Evolutionary conservation across 1,139 yeast genomes (phyloP), one percentile per base, ranked within the genome.

Genomic region (Diutina neorugosa): DNA sequence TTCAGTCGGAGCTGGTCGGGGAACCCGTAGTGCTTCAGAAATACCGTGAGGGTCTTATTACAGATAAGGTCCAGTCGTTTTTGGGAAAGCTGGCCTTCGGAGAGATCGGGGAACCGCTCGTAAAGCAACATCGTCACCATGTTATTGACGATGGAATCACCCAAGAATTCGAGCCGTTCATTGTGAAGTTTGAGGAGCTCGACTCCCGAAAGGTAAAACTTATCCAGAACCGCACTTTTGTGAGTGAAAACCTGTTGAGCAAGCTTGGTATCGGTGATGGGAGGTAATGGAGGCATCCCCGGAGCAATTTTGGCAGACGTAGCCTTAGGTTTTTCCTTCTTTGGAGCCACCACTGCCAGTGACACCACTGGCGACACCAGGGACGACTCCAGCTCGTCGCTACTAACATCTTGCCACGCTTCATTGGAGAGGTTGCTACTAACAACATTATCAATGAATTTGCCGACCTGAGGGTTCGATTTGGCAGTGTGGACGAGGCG

Each of bases 141-240:
- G 56, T 80, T 80, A 62, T 90, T 88, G 58, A 93, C 71, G 19
- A 90, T 80, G 0, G 98, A 84, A 68, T 94, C 99, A 20, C 99
- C 99, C 48, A 90, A 69, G 63, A 90, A 94, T 68, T 94, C 99
- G 44, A 93, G 73, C 53, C 98, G 76, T 70, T 94, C 98, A 65
- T 93, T 90, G 62, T 90, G 93, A 2, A 82, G 69, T 51, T 76
- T 72, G 25, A 85, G 71, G 54, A 80, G 71, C 57, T 86, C 93
- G 1, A 71, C 67, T 53, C 76, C 78, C 11, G 79, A 71, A 52
- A 85, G 66, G 60, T 81, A 81, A 8, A 79, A 67, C 58, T 81
- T 78, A 57, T 79, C 80, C 57, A 81, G 80, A 27, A 84, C 78
- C 6, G 81, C 73, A 0, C 97, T 90, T 58, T 82, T 83, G 65